Conservation (phyloP, 169 alveolate species). For the Cryptosporidium parvum region DNA sequence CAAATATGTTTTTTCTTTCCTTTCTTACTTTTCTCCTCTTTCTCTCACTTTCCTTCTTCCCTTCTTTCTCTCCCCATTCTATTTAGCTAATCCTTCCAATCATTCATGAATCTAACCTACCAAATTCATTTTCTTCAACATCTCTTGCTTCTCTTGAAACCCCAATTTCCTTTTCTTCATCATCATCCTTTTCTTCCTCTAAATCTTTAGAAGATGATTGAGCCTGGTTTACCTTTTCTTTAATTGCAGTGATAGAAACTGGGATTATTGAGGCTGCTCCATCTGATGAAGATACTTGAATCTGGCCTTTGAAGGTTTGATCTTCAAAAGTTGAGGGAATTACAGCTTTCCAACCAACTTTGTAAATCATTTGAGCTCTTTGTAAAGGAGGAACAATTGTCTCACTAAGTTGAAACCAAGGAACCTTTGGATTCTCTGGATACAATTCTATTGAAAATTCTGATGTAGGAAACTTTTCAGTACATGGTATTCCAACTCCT, state of each 20-base stretch:
- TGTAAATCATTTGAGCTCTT: conserved; percentile 41
- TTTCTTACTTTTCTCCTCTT: too few species aligned
- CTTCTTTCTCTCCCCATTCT: too few species aligned
- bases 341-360: conserved; percentile 48
- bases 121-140: not conserved
- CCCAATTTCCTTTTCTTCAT: not conserved
- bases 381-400: conserved; percentile 61
- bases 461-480: conserved; percentile 41
- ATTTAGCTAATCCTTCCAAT: not conserved
- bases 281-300: conserved; percentile 58
- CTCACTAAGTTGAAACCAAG: conserved; percentile 67
- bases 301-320: conserved; percentile 36
- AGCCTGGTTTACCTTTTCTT: not conserved
- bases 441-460: conserved; percentile 47
- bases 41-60: too few species aligned
- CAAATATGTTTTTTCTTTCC: too few species aligned
- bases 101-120: not conserved
- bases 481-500: conserved; percentile 74
- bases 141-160: not conserved
- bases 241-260: conserved; percentile 14
- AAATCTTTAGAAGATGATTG: not conserved
- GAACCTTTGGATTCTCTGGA: conserved; percentile 65
- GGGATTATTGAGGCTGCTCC: conserved; percentile 71
- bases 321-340: not conserved
- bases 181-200: not conserved